Evolutionary conservation across 2,329 filamentous ascomycete species (phyloP).

Genomic region (Plectosphaerella cucumerina): DNA sequence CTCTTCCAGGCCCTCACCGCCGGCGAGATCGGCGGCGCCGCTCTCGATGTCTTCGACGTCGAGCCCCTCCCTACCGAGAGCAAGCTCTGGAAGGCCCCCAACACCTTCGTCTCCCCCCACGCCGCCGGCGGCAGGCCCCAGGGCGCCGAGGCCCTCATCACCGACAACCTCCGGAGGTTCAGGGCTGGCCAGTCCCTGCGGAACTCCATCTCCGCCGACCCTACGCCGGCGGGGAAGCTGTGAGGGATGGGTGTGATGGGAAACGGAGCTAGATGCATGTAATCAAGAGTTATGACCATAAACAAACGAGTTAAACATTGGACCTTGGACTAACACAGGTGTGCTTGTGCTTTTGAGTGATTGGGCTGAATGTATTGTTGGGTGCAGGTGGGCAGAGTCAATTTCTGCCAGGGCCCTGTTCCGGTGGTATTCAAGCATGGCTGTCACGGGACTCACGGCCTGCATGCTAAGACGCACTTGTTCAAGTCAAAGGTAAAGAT

Average conservation of each 20-base stretch:
- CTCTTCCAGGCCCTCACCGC: conserved; percentile 39
- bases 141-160: conserved; percentile 54
- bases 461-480: no score
- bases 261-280: neutral
- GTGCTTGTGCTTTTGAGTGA: no score
- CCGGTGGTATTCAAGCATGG: no score
- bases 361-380: no score
- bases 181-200: conserved; percentile 54
- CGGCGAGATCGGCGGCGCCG: conserved; percentile 41
- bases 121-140: conserved; percentile 58
- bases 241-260: neutral
- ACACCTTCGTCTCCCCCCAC: conserved; percentile 51
- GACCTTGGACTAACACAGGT: no score
- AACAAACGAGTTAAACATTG: neutral
- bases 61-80: conserved; percentile 40
- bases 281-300: neutral
- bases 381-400: no score
- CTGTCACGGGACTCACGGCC: no score
- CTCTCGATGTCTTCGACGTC: conserved; percentile 43
- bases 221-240: neutral
- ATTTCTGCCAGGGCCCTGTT: no score
- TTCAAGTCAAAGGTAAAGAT: no score
- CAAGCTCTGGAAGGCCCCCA: conserved; percentile 46
- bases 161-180: conserved; percentile 56
- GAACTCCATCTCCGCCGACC: conserved; percentile 38